Evolutionary conservation across 2,329 filamentous ascomycete species (phyloP).

Genomic region (Periconia digitata): DNA sequence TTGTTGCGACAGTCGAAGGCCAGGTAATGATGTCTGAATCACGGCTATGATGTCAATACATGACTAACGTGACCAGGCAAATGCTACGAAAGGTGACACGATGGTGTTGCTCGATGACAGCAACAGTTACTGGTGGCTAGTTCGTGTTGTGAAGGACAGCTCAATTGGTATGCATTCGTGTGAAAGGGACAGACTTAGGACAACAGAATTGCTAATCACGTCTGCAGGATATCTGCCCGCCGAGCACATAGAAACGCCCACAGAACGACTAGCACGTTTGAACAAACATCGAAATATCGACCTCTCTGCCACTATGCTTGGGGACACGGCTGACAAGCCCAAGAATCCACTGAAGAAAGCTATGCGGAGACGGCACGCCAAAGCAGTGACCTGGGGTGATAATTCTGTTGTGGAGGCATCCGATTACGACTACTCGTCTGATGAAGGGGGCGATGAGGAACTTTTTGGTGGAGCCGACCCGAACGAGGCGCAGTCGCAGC

Average conservation of each 20-base stretch:
- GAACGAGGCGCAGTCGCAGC: constrained; percentile 23
- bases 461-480: constrained; percentile 40
- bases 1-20: constrained; percentile 95
- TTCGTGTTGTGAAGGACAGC: constrained; percentile 94
- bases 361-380: constrained; percentile 78
- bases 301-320: constrained; percentile 71
- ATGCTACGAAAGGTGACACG: constrained; percentile 79
- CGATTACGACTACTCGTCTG: constrained; percentile 80
- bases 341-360: constrained; percentile 82
- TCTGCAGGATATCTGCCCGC: constrained; percentile 85
- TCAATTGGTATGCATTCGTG: constrained; percentile 70
- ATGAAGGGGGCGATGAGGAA: constrained; percentile 64
- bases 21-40: constrained; percentile 82
- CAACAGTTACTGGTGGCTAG: constrained; percentile 99
- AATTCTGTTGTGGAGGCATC: constrained; percentile 88
- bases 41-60: background rate
- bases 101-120: constrained; percentile 98
- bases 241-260: constrained; percentile 97
- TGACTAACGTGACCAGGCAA: background rate
- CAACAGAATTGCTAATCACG: constrained; percentile 6
- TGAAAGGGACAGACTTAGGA: background rate
- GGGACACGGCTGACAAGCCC: constrained; percentile 74
- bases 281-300: constrained; percentile 99
- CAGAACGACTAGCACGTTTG: constrained; percentile 85
- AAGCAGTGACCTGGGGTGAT: constrained; percentile 82